Conservation (phyloP, 2,329 filamentous ascomycete genomes). For the Davidsoniella australis region DNA sequence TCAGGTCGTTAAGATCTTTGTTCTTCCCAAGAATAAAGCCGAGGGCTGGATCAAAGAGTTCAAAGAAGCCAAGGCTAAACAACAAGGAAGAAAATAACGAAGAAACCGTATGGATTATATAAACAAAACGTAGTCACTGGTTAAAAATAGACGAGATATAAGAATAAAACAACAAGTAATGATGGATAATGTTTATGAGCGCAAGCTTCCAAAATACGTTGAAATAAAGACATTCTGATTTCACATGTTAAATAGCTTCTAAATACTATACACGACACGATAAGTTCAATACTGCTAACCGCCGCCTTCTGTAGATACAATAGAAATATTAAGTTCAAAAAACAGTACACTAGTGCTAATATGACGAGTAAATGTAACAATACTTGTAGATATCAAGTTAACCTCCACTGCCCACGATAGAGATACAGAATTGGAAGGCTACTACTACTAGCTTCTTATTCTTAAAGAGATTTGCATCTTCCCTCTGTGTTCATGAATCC, state of each 20-base stretch:
- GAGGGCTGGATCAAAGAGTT: conserved; percentile 68
- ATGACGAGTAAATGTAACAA: too few relatives aligned
- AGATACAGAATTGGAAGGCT: not conserved
- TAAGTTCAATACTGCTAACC: too few relatives aligned
- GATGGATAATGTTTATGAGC: not conserved
- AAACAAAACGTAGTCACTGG: conserved; percentile 2
- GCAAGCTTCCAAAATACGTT: not conserved
- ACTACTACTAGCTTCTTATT: not conserved
- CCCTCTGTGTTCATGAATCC: conserved; percentile 17
- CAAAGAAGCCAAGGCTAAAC: conserved; percentile 53
- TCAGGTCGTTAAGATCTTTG: conserved; percentile 63
- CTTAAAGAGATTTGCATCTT: conserved; percentile 5
- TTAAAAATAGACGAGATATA: not conserved
- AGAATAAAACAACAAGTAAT: not conserved
- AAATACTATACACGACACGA: too few relatives aligned
- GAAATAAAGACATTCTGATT: too few relatives aligned
- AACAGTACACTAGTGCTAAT: not conserved
- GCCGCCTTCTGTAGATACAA: not conserved
- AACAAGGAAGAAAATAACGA: conserved; percentile 14
- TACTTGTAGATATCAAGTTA: too few relatives aligned
- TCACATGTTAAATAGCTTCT: too few relatives aligned
- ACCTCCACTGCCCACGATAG: not conserved
- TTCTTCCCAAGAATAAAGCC: conserved; percentile 57
- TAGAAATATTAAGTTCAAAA: not conserved
- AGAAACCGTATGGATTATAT: not conserved